Base-by-base conservation (phyloP, 805 yeast species). In the Starmerella khaoyaiensis region DNA sequence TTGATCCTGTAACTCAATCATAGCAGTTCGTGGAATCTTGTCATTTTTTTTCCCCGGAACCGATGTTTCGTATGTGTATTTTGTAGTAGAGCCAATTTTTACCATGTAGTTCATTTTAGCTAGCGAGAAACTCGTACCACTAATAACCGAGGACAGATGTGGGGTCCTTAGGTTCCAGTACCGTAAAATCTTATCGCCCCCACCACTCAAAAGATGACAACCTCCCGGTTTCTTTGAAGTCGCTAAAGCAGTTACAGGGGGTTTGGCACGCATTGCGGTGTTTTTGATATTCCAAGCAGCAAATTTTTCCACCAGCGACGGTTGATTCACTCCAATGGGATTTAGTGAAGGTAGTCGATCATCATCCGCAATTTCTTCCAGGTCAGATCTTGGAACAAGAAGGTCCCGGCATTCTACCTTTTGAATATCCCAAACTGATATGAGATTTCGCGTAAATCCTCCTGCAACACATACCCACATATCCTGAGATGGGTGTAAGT, bases 341-440 rank as follows among this genome's bases (percentile, higher is more conserved):
- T 35, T 31, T n/a, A 47, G 29, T 1, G 51, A 42, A 17, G 53
- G 52, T 17, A 49, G 43, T 16, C 39, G 35, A 15, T 35, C 40
- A 8, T 38, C 42, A 17, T 33, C 41, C 14, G 31, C 33, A 8
- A 32, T 41, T 1, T 41, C 42, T 19, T 29, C 19, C n/a, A 28
- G 26, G 24, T 33, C 40, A 4, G 41, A 26, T 14, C 24, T 36
- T 1, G 50, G 50, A 10, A 47, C 43, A 9, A 46, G 35, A 0
- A 66, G 60, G 39, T 62, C 66, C 19, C 66, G 61, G 49, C 93
- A 79, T 32, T 69, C 72, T 15, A 71, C 61, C 18, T 67, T 64
- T 7, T 81, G 74, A 10, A 80, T 64, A 50, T 81, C 87, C 90
- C 94, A 80, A 0, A 82, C 65, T 0, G 79, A 67, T 4, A 78